Conservation (phyloP, 352 stramenopile species). For the Phytophthora pini region DNA sequence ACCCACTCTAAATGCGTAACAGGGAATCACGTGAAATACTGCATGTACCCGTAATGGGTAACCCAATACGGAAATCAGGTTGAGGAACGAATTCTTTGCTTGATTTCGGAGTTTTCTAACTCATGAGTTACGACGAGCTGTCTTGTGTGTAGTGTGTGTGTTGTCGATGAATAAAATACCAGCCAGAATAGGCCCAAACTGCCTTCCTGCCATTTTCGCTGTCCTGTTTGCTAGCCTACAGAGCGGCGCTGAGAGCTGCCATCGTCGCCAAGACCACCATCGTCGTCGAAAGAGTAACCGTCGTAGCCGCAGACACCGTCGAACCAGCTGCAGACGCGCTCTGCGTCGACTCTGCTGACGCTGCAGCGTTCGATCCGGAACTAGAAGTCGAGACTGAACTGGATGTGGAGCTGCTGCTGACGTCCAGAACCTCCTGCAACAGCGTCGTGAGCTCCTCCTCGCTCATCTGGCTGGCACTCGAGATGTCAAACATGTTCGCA, state of each 20-base stretch:
- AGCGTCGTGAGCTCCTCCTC: slow-evolving; percentile 42
- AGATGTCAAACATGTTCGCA: slow-evolving; percentile 48
- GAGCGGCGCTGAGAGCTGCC: slow-evolving; percentile 12
- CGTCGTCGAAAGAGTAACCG: slow-evolving; percentile 9
- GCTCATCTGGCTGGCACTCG: slow-evolving; percentile 42
- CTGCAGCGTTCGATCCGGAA: slow-evolving; percentile 2
- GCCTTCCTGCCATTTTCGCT: slow-evolving; percentile 1
- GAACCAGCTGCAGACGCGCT: slow-evolving; percentile 25
- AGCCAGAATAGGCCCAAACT: not conserved
- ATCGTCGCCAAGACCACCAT: slow-evolving; percentile 10
- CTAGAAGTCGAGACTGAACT: slow-evolving; percentile 8
- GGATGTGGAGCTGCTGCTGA: slow-evolving; percentile 19
- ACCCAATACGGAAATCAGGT: not conserved
- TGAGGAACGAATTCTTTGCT: not conserved
- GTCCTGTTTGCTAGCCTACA: slow-evolving; percentile 31
- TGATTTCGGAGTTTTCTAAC: slow-evolving; percentile 2
- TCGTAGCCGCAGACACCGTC: slow-evolving; percentile 10
- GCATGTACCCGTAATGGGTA: not conserved
- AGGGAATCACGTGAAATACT: no score
- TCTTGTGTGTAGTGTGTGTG: slow-evolving; percentile 19
- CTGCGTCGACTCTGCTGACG: slow-evolving; percentile 13
- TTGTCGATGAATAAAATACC: slow-evolving; percentile 42
- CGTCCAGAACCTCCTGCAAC: slow-evolving; percentile 35
- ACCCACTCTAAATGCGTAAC: not conserved
- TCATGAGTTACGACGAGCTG: slow-evolving; percentile 9